phyloP scores from a whole-genome alignment of 768 basidiomycete species.

The Lyophyllum shimeji region DNA sequence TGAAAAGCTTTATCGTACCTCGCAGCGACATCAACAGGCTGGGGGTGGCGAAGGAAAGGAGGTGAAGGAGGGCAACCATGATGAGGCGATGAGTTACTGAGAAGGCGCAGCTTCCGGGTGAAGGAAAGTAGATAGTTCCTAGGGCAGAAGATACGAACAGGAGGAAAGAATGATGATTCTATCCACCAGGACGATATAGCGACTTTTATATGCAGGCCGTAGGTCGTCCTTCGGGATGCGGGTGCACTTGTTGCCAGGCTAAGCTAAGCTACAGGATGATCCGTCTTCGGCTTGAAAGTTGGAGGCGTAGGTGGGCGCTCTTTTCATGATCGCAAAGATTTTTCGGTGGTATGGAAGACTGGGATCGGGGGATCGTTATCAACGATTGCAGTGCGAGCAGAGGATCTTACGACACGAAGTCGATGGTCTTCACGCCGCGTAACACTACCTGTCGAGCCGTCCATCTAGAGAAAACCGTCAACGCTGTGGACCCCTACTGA shows the following conservation, averaged over 20 bases:
- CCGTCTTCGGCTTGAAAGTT: neutral
- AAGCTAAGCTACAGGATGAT: neutral
- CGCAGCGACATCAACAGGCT: neutral
- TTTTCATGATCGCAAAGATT: neutral
- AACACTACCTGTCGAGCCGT: no score
- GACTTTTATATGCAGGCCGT: neutral
- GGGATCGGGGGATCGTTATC: neutral
- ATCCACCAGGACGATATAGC: neutral
- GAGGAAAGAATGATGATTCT: neutral
- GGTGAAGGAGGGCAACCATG: conserved; percentile 10
- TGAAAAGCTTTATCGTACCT: neutral
- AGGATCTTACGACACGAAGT: no score
- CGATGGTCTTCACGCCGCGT: no score
- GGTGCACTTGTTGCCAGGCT: no score
- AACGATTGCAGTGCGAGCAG: neutral
- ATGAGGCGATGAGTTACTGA: neutral
- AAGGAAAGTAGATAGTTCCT: neutral
- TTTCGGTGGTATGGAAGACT: neutral
- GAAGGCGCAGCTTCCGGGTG: neutral
- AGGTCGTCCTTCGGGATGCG: no score
- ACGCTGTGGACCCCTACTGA: no score
- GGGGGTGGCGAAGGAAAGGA: conserved; percentile 1
- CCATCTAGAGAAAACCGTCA: no score
- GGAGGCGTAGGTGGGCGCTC: neutral
- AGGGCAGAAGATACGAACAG: neutral